Conservation (phyloP, 441 rosid genomes). For the Adansonia madagascariensis region DNA sequence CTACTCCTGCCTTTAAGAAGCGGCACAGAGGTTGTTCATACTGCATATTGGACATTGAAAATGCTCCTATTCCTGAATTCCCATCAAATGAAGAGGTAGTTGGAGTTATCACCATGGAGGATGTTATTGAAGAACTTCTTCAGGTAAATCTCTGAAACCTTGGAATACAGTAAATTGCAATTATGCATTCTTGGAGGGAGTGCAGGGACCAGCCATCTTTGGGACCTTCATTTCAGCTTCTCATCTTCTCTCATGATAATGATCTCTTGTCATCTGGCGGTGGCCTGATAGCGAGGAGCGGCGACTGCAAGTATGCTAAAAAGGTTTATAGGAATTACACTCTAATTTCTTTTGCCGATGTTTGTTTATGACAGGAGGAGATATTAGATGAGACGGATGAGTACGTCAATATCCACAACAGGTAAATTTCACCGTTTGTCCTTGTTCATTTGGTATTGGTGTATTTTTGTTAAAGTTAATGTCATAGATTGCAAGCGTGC, state of each 20-base stretch:
- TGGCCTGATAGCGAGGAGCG: neutral
- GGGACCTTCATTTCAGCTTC: neutral
- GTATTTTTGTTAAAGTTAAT: neutral
- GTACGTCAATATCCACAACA: constrained; percentile 73
- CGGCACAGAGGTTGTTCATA: constrained; percentile 80
- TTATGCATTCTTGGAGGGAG: neutral
- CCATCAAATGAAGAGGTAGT: constrained; percentile 69
- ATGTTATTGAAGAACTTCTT: constrained; percentile 91
- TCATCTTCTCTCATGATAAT: constrained; percentile 16
- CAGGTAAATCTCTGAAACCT: constrained; percentile 45
- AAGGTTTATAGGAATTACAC: neutral
- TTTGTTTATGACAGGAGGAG: constrained; percentile 56
- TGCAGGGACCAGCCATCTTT: neutral
- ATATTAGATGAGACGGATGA: constrained; percentile 75
- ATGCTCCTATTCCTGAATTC: constrained; percentile 63
- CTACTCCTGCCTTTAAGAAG: constrained; percentile 70
- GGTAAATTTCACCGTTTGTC: constrained; percentile 31
- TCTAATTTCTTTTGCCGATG: neutral
- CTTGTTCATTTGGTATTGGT: neutral
- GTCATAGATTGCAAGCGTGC: neutral
- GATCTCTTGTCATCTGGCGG: neutral
- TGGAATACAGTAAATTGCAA: neutral
- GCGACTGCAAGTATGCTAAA: neutral
- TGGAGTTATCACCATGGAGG: constrained; percentile 93
- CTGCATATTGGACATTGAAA: constrained; percentile 81